Percentiles rank a stretch among this genome's conserved stretches.
These are phyloP conservation scores for Aspergillus campestris DNA, from an alignment of 495 filamentous ascomycete genomes.

Conservation along the genomic window DNA sequence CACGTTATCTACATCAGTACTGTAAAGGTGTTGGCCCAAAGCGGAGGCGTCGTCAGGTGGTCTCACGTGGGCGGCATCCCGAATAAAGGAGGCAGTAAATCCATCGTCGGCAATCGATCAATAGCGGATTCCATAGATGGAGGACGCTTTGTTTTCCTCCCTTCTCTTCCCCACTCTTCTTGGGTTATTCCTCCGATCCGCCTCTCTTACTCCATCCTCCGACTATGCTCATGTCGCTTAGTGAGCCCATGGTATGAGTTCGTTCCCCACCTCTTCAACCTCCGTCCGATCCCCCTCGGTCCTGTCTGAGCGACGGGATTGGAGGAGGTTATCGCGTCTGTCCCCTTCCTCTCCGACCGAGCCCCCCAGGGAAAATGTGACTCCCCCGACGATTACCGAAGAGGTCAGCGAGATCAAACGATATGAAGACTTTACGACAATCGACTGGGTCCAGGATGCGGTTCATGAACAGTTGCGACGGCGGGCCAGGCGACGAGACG, in stretches of 20 bases:
- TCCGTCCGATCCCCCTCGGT: slow-evolving; percentile 50
- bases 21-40: too few species aligned
- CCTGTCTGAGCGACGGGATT: slow-evolving; percentile 43
- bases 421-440: slow-evolving; percentile 97
- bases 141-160: too few species aligned
- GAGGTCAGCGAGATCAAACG: slow-evolving; percentile 97
- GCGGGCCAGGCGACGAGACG: slow-evolving; percentile 63
- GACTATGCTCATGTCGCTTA: slow-evolving; percentile 27
- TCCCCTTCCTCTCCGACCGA: slow-evolving; percentile 56
- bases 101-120: too few species aligned
- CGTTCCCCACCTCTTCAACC: slow-evolving; percentile 49
- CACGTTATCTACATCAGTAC: too few species aligned
- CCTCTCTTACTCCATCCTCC: slow-evolving; percentile 3
- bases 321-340: slow-evolving; percentile 65
- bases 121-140: too few species aligned
- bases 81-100: too few species aligned
- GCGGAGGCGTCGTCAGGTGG: too few species aligned
- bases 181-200: too few species aligned
- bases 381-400: slow-evolving; percentile 65
- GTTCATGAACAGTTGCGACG: slow-evolving; percentile 79
- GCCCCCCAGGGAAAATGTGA: slow-evolving; percentile 31
- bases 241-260: slow-evolving; percentile 52
- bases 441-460: slow-evolving; percentile 99
- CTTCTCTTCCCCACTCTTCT: too few species aligned
- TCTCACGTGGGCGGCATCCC: too few species aligned